Percentiles rank a stretch among this genome's conserved stretches.
phyloP scores from a whole-genome alignment of 2,329 filamentous ascomycete genomes.

The Pyricularia sp. region DNA sequence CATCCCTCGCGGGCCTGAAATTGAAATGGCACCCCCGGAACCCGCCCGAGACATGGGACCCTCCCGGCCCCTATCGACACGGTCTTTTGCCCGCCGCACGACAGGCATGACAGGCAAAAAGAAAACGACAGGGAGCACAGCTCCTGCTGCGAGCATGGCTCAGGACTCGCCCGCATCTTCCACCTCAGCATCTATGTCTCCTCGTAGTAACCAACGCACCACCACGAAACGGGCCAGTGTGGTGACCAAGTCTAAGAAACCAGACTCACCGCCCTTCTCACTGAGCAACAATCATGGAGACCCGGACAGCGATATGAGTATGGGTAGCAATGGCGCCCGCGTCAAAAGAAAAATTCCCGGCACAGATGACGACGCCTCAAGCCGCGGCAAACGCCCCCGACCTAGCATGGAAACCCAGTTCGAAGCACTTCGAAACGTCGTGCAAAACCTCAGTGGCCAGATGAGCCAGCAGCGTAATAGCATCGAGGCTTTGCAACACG shows the following conservation, averaged over 20 bases:
- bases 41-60: neutral
- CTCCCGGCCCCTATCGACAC: neutral
- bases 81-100: neutral
- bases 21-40: neutral
- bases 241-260: neutral
- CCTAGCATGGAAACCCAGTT: constrained; percentile 3
- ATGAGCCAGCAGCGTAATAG: neutral
- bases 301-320: neutral
- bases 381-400: neutral
- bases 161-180: neutral
- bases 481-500: neutral
- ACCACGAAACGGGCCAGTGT: neutral
- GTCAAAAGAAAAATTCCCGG: neutral
- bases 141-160: neutral
- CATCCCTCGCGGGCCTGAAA: neutral
- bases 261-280: neutral
- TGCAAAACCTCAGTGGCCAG: constrained; percentile 3
- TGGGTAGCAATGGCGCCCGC: neutral
- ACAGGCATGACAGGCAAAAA: neutral
- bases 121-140: neutral
- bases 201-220: neutral
- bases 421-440: constrained; percentile 4
- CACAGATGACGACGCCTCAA: neutral
- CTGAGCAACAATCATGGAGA: neutral
- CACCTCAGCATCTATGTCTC: neutral